Conservation (phyloP, 371 early-diverging fungal species). For the Rhizopus microsporus region DNA sequence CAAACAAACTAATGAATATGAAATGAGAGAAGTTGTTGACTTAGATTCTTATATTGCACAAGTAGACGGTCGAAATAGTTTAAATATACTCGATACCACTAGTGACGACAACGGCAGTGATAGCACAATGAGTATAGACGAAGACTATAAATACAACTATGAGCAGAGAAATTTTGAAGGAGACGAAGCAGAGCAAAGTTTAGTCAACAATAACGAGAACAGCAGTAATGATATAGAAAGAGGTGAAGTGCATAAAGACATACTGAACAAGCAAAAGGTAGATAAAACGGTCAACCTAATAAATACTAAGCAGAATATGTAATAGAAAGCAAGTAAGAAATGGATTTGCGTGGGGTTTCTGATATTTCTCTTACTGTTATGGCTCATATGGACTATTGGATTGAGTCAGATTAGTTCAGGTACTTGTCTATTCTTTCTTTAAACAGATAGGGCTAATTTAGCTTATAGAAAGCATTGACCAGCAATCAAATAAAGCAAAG, state of each 20-base stretch:
- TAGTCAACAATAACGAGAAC: background rate
- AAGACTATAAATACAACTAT: slow-evolving; percentile 11
- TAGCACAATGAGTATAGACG: slow-evolving; percentile 17
- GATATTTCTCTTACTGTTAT: slow-evolving; percentile 21
- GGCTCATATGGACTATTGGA: slow-evolving; percentile 42
- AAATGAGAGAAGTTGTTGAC: slow-evolving; percentile 39
- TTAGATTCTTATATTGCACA: slow-evolving; percentile 29
- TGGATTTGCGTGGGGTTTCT: slow-evolving; percentile 33
- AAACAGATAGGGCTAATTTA: background rate
- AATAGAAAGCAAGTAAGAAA: slow-evolving; percentile 19
- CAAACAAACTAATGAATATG: slow-evolving; percentile 6
- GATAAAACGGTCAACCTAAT: background rate
- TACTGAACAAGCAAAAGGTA: slow-evolving; percentile 1
- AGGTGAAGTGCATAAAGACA: background rate
- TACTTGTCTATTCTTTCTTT: slow-evolving; percentile 1
- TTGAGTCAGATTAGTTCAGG: slow-evolving; percentile 25
- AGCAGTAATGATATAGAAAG: slow-evolving; percentile 13
- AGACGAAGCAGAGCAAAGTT: slow-evolving; percentile 24
- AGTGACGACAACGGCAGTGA: slow-evolving; percentile 25
- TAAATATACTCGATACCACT: slow-evolving; percentile 15
- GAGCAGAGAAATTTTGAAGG: slow-evolving; percentile 25
- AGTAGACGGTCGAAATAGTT: slow-evolving; percentile 32
- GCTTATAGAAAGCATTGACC: slow-evolving; percentile 2
- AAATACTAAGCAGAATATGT: background rate
- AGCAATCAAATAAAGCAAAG: background rate